Evolutionary conservation across 2,329 filamentous ascomycete species (phyloP).

Genomic region (Tolypocladium capitatum): DNA sequence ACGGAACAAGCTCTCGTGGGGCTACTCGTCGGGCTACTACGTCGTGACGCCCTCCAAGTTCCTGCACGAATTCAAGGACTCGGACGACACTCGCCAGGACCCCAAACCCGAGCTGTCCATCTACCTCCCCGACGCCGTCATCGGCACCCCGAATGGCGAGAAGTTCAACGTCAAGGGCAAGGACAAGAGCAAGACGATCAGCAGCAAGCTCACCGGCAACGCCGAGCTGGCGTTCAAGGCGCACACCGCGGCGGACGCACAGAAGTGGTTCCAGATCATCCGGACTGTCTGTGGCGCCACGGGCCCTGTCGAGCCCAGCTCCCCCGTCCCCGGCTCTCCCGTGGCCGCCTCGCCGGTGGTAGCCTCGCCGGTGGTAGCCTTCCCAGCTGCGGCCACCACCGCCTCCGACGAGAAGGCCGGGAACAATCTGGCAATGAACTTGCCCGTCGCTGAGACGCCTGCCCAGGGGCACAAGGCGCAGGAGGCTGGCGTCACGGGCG

Average conservation of each 20-base stretch:
- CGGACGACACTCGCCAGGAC: slow-evolving; percentile 58
- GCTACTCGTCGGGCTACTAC: slow-evolving; percentile 73
- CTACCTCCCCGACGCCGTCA: slow-evolving; percentile 78
- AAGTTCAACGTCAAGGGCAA: slow-evolving; percentile 97
- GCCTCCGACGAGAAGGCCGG: slow-evolving; percentile 2
- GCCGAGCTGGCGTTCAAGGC: slow-evolving; percentile 84
- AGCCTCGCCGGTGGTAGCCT: not conserved
- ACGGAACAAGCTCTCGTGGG: slow-evolving; percentile 66
- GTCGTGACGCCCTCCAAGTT: slow-evolving; percentile 80
- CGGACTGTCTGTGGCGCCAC: slow-evolving; percentile 42
- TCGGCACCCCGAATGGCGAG: slow-evolving; percentile 57
- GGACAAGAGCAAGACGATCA: slow-evolving; percentile 68
- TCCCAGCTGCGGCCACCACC: no score
- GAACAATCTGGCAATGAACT: slow-evolving; percentile 8
- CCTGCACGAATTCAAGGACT: slow-evolving; percentile 92
- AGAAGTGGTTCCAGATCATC: slow-evolving; percentile 75
- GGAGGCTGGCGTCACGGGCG: slow-evolving; percentile 29
- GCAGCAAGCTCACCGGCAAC: slow-evolving; percentile 65
- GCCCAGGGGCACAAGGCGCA: slow-evolving; percentile 11
- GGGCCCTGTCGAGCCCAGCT: slow-evolving; percentile 21
- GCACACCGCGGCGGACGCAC: slow-evolving; percentile 63
- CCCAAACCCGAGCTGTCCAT: slow-evolving; percentile 77
- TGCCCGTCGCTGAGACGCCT: slow-evolving; percentile 1
- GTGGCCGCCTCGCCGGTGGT: slow-evolving; percentile 1
- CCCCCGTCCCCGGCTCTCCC: slow-evolving; percentile 10